Evolutionary conservation across 805 yeast species (phyloP).

Genomic region (Hanseniaspora vineae): DNA sequence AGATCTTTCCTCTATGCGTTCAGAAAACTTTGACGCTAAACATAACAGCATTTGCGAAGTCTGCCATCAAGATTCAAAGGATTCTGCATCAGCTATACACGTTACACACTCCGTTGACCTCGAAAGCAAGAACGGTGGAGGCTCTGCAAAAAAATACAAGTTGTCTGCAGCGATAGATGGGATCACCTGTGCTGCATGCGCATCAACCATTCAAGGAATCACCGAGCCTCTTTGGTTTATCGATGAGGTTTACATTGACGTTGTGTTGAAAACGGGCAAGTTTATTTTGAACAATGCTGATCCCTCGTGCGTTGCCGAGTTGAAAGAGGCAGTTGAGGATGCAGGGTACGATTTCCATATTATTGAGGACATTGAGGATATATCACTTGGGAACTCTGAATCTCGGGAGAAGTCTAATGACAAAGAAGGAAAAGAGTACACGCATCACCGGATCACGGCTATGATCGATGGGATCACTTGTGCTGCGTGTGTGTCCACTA

Average conservation of each 20-base stretch:
- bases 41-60: background rate
- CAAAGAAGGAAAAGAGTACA: no score
- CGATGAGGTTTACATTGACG: slow-evolving; percentile 38
- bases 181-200: slow-evolving; percentile 65
- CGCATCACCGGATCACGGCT: background rate
- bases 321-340: slow-evolving; percentile 46
- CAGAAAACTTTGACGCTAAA: background rate
- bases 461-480: slow-evolving; percentile 13
- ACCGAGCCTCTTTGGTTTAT: slow-evolving; percentile 39
- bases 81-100: background rate
- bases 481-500: slow-evolving; percentile 49
- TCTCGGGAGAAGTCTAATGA: no score
- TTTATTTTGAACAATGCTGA: slow-evolving; percentile 39
- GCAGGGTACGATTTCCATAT: slow-evolving; percentile 52
- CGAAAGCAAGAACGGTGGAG: background rate
- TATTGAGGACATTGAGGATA: slow-evolving; percentile 26
- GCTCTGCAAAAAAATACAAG: background rate
- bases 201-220: slow-evolving; percentile 38
- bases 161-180: slow-evolving; percentile 49
- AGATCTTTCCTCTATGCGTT: no score
- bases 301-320: slow-evolving; percentile 23
- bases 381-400: slow-evolving; percentile 4
- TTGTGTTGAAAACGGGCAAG: slow-evolving; percentile 49
- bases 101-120: background rate
- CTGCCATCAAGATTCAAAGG: background rate